Evolutionary conservation across 2,329 filamentous ascomycete species (phyloP).

Genomic region (Pseudocercospora crystallina): DNA sequence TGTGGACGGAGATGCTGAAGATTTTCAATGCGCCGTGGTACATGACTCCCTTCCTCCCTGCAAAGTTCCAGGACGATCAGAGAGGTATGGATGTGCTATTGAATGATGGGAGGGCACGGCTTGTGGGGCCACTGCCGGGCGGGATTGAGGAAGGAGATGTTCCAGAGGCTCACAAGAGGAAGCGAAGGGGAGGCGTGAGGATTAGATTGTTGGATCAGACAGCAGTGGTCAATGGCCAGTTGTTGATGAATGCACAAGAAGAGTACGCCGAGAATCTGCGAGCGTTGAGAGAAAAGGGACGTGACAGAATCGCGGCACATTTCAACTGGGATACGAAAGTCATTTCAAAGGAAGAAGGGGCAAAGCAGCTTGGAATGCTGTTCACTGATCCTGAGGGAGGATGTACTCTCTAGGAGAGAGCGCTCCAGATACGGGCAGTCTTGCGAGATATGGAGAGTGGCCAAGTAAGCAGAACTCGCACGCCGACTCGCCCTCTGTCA

Average conservation of each 20-base stretch:
- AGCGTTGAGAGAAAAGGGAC: not conserved
- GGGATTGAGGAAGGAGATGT: slow-evolving; percentile 9
- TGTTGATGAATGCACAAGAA: slow-evolving; percentile 10
- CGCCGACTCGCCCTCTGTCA: too few species aligned
- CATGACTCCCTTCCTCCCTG: slow-evolving; percentile 1
- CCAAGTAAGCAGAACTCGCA: too few species aligned
- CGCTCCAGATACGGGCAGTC: too few species aligned
- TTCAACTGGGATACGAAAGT: slow-evolving; percentile 15
- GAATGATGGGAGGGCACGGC: slow-evolving; percentile 14
- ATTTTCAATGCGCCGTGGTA: slow-evolving; percentile 3
- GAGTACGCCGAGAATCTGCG: slow-evolving; percentile 3
- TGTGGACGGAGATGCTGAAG: slow-evolving; percentile 15
- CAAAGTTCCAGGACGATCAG: slow-evolving; percentile 15
- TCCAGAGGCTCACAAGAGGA: not conserved
- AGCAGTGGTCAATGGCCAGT: slow-evolving; percentile 14
- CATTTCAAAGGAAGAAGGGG: slow-evolving; percentile 11
- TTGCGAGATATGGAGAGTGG: too few species aligned
- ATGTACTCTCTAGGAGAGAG: not conserved
- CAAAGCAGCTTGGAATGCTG: slow-evolving; percentile 7
- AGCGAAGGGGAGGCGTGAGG: not conserved
- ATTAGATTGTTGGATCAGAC: slow-evolving; percentile 19
- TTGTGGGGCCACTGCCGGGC: slow-evolving; percentile 11
- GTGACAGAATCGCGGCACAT: slow-evolving; percentile 9
- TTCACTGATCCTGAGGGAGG: slow-evolving; percentile 2
- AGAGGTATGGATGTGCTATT: slow-evolving; percentile 19